These are phyloP conservation scores for Climacium dendroides DNA, from an alignment of 225 moss, liverwort and hornwort species.

Conservation along the genomic window DNA sequence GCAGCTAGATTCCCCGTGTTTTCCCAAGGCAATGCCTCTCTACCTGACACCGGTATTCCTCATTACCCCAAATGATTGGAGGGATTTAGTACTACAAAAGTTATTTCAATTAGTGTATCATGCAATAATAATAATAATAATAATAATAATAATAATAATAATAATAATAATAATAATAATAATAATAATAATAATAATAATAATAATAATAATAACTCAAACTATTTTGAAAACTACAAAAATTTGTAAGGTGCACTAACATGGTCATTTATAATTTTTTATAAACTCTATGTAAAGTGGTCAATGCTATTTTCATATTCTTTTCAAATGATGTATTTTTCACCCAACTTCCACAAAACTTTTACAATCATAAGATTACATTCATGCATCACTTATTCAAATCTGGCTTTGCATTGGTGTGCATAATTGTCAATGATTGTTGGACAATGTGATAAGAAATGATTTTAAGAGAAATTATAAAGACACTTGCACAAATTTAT, in stretches of 20 bases:
- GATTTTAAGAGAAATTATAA: neutral
- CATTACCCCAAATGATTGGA: neutral
- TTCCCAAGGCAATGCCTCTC: too few species aligned
- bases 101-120: neutral
- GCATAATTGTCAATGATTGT: accelerated
- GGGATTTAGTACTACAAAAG: accelerated
- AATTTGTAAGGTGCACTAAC: neutral
- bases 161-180: neutral
- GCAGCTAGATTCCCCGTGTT: too few species aligned
- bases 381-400: neutral
- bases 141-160: neutral
- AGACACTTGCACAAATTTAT: neutral
- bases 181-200: accelerated
- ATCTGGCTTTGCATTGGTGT: accelerated
- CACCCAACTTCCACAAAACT: accelerated
- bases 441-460: neutral
- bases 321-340: neutral
- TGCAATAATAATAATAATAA: accelerated
- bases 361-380: neutral
- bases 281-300: neutral
- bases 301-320: neutral
- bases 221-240: too few species aligned
- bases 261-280: neutral
- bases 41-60: too few species aligned
- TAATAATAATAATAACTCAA: neutral